Evolutionary conservation across 441 rosid species (phyloP), one percentile per base, ranked within the genome.

Genomic region (Syzygium syzygioides): DNA sequence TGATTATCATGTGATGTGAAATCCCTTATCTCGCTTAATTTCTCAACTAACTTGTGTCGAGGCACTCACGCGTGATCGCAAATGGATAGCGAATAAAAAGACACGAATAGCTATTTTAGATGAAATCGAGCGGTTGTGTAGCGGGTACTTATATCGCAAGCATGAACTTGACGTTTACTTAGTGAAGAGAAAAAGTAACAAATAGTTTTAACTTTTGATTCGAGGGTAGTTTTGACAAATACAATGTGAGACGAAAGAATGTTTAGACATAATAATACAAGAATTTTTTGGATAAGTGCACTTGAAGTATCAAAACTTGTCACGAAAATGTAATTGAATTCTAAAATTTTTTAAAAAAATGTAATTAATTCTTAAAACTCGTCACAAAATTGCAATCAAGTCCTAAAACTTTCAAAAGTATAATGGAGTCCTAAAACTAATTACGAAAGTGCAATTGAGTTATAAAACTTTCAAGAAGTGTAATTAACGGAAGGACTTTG

Each of bases 21-120:
- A 71, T 71, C 7, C 2, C 28, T 5, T 37, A 11, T 11, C 7
- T 37, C 6, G 3, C 9, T 37, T 11, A 25, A 71, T 20, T 19
- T 5, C 48, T 45, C 9, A 1, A 14, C 2, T 19, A 68, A 19
- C 6, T 34, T 4, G 4, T 11, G 14, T 0, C 0, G 1, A 34
- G 2, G 28, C 14, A 12, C 1, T 7, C 0, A 0, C 9, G 1
- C 5, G 5, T 8, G 5, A 64, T 5, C 4, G 0, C 5, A 7
- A 30, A 17, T 2, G 1, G 3, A 8, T 4, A 8, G 5, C 41
- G 1, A 30, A 15, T 7, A 1, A 64, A 64, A 15, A 7, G 41
- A 30, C 5, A 8, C 0, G 0, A 30, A 7, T 3, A 15, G 14
- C 10, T 30, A 8, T 1, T 17, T 7, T 1, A 7, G 23, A 64